Percentiles rank a stretch among this genome's conserved stretches.
These are phyloP conservation scores for Didymella pomorum DNA, from an alignment of 2,329 filamentous ascomycete genomes.

Conservation along the genomic window DNA sequence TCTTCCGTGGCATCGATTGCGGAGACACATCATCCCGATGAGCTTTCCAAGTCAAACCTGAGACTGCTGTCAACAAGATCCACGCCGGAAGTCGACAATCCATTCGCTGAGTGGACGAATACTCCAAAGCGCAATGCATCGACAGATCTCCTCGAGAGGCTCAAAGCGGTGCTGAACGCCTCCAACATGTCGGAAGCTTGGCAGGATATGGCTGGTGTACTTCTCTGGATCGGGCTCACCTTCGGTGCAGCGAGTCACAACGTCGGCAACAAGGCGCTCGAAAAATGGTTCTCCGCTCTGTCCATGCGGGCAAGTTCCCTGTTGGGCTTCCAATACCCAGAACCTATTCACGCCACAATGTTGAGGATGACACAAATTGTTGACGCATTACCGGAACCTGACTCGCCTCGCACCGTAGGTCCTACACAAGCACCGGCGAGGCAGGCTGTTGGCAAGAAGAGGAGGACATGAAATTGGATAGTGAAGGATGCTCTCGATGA, in stretches of 20 bases:
- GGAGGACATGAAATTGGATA: slow-evolving; percentile 14
- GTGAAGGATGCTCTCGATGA: slow-evolving; percentile 1
- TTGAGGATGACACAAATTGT: slow-evolving; percentile 40
- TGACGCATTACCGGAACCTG: slow-evolving; percentile 19
- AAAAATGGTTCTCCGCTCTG: slow-evolving; percentile 46
- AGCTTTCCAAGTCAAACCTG: neutral
- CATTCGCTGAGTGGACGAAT: neutral
- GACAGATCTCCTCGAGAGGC: slow-evolving; percentile 29
- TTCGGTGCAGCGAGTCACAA: slow-evolving; percentile 44
- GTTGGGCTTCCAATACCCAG: slow-evolving; percentile 49
- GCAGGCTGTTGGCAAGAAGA: slow-evolving; percentile 20
- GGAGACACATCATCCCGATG: neutral
- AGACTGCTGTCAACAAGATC: neutral
- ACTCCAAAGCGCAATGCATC: slow-evolving; percentile 3
- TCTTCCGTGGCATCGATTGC: neutral
- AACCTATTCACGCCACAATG: slow-evolving; percentile 40
- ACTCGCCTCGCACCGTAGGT: too few relatives aligned
- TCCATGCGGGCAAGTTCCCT: slow-evolving; percentile 43
- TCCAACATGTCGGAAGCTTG: slow-evolving; percentile 47
- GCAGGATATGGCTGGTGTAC: slow-evolving; percentile 50
- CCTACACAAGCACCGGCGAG: too few relatives aligned
- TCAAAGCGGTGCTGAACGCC: slow-evolving; percentile 38
- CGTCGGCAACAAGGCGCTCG: slow-evolving; percentile 27
- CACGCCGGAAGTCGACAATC: neutral
- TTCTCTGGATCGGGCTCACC: slow-evolving; percentile 48